A percentile compares a stretch with the other conserved stretches of the same genome.
Evolutionary conservation across 352 stramenopile species (phyloP).

Genomic region (Phytopythium sindhum): DNA sequence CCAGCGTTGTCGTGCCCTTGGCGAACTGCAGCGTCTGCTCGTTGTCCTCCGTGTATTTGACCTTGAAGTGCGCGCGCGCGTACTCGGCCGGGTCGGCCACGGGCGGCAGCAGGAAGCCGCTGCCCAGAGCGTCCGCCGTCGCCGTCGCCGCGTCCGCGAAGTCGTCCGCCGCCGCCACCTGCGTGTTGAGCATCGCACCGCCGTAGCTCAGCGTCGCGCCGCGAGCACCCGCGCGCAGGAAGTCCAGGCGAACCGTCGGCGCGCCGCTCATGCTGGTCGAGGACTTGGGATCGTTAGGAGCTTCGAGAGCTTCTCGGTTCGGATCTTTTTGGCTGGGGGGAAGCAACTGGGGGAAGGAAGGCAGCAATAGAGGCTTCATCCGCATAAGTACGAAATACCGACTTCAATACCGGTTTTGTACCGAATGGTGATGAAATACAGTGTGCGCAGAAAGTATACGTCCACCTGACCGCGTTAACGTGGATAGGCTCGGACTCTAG

Average conservation of each 20-base stretch:
- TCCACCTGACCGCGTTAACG: background rate
- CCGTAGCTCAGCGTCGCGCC: constrained; percentile 65
- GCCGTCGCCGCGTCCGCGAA: constrained; percentile 22
- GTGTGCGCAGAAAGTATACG: background rate
- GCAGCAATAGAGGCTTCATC: too few relatives aligned
- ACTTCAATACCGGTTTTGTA: too few relatives aligned
- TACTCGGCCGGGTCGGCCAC: constrained; percentile 92
- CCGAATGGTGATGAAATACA: background rate
- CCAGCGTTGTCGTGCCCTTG: constrained; percentile 99
- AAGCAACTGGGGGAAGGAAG: background rate
- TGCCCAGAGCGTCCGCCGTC: constrained; percentile 27
- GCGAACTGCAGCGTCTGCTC: constrained; percentile 96
- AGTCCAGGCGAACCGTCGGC: constrained; percentile 60
- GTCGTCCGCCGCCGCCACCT: constrained; percentile 31
- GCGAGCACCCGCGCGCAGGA: constrained; percentile 64
- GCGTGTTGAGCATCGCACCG: constrained; percentile 75
- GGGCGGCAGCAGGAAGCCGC: constrained; percentile 70
- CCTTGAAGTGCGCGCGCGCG: constrained; percentile 95
- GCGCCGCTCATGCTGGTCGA: constrained; percentile 24
- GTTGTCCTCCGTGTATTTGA: constrained; percentile 96
- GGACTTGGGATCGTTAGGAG: background rate
- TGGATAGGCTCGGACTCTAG: background rate
- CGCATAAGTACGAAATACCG: background rate
- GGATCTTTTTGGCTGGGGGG: background rate
- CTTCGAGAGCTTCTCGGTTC: background rate